A percentile compares a stretch with the other conserved stretches of the same genome.
phyloP scores from a whole-genome alignment of 441 rosid genomes.

The Mallotus repandus region DNA sequence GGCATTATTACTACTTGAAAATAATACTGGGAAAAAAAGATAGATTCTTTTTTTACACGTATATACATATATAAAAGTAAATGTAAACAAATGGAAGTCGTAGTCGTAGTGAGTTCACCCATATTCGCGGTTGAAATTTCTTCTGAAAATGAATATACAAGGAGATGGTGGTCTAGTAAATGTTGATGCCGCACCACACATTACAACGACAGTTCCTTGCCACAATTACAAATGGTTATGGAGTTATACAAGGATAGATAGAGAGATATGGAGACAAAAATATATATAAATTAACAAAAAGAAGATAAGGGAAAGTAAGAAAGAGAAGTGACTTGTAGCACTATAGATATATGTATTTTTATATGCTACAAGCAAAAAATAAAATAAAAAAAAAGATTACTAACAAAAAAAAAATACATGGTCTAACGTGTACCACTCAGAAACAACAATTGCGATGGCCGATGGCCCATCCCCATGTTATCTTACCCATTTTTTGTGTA shows the following conservation, averaged over 20 bases:
- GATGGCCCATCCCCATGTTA: conserved; percentile 24
- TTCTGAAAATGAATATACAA: background rate
- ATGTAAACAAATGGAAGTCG: background rate
- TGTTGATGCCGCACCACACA: conserved; percentile 21
- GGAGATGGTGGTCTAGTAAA: background rate
- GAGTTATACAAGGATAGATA: conserved; percentile 21
- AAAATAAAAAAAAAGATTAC: background rate
- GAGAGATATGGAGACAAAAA: background rate
- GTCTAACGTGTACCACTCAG: conserved; percentile 36
- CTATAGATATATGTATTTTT: background rate
- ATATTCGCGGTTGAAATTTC: background rate
- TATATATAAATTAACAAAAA: conserved; percentile 17
- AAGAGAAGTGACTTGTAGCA: conserved; percentile 8
- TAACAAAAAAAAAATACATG: conserved; percentile 12
- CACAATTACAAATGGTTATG: conserved; percentile 30
- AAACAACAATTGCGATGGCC: conserved; percentile 25
- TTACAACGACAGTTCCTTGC: conserved; percentile 20
- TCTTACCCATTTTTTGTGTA: background rate
- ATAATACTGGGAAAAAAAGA: too few species aligned
- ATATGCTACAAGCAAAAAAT: background rate
- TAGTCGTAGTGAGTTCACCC: background rate
- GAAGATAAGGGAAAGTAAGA: conserved; percentile 7
- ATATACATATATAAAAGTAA: too few species aligned
- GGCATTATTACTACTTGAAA: too few species aligned
- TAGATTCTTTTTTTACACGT: too few species aligned